phyloP scores from a whole-genome alignment of 2,329 filamentous ascomycete genomes.

The Diaporthe caulivora region DNA sequence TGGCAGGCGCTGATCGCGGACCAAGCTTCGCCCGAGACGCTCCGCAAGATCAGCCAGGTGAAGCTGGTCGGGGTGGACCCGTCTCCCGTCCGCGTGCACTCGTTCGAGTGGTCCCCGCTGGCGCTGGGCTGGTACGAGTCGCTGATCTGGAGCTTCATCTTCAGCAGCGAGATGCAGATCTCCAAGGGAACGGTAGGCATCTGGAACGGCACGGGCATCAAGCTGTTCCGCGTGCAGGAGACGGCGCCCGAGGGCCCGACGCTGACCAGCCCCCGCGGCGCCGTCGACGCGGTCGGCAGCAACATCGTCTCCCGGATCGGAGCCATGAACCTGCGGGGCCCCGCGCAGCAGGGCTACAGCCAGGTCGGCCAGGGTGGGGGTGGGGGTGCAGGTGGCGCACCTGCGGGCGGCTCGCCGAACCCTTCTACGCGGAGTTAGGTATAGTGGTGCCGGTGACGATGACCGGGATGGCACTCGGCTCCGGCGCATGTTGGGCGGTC shows the following conservation, averaged over 20 bases:
- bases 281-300: slow-evolving; percentile 92
- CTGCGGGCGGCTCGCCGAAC: slow-evolving; percentile 5
- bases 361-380: slow-evolving; percentile 17
- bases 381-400: background rate
- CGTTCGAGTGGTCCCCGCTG: slow-evolving; percentile 93
- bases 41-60: slow-evolving; percentile 70
- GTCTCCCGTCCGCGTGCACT: slow-evolving; percentile 81
- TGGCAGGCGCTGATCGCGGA: slow-evolving; percentile 60
- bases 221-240: slow-evolving; percentile 90
- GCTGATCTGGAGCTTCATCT: slow-evolving; percentile 92
- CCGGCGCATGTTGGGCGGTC: background rate
- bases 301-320: slow-evolving; percentile 90
- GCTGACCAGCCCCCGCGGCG: slow-evolving; percentile 85
- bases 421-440: slow-evolving; percentile 14
- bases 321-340: slow-evolving; percentile 77
- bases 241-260: slow-evolving; percentile 84
- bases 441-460: background rate
- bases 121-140: slow-evolving; percentile 97
- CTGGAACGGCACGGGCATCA: slow-evolving; percentile 92
- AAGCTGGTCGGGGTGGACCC: slow-evolving; percentile 80
- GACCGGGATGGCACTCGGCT: background rate
- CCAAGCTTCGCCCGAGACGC: slow-evolving; percentile 56
- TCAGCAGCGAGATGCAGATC: slow-evolving; percentile 89
- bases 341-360: slow-evolving; percentile 14
- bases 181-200: slow-evolving; percentile 89